Base-by-base conservation (phyloP, 2,329 filamentous ascomycete species). In the Cytospora paraplurivora region DNA sequence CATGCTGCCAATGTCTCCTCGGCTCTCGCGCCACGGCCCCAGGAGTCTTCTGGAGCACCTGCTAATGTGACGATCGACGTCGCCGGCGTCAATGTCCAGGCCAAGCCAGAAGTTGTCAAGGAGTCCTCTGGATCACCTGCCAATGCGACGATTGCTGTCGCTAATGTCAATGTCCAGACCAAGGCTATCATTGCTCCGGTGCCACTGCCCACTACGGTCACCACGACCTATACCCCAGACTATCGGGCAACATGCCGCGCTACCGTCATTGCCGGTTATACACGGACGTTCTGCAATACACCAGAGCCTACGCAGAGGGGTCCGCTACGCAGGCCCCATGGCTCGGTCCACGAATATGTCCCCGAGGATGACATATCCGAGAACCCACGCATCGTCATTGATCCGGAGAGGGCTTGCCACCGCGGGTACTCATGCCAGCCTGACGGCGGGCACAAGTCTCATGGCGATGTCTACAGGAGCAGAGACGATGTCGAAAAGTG, bases 151-250 rank as follows among this genome's bases (percentile, higher is more conserved):
- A 10, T 59, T 27, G 12, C 57, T 6, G 34, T 37, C 49, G 41
- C 41, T 11, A 35, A 55, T 7, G 34, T 59, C 41, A 58, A 47
- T 13, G n/a, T 44, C 8, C 50, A 34, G 12, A 33, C 44, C 12
- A 27, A 12, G 12, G n/a, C 44, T 32, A 47, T 62, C 55, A 17
- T 64, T 12, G 38, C 50, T 35, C n/a, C 51, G 13, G 41, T 59
- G 8, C n/a, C 51, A 13, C 34, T 59, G 8, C 51, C 21, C 12
- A 63, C 56, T 19, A 60, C 56, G 11, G 38, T 59, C 13, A 64
- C 50, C 47, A 47, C 13, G 13, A 33, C 41, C 27, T 19, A 37
- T 5, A 6, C 44, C 15, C 8, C 27, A 33, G 41, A 59, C n/a
- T 12, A 37, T n/a, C 17, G 56, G 41, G 15, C 35, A 10, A 15